A percentile compares a stretch with the other conserved stretches of the same genome.
phyloP scores from a whole-genome alignment of 2,329 filamentous ascomycete species.

The Ophiostoma montium region DNA sequence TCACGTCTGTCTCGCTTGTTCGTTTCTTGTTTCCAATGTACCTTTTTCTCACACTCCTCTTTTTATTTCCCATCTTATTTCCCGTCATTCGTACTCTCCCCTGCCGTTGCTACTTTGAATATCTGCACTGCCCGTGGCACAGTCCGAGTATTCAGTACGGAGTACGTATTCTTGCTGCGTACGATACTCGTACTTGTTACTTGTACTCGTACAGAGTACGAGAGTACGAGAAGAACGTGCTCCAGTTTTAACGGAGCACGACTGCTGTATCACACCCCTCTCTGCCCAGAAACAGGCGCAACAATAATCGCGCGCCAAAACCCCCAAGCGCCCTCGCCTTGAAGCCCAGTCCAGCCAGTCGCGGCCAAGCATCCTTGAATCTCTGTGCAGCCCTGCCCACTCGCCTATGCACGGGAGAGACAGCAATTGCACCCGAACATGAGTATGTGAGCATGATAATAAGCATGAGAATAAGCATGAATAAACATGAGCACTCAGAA shows the following conservation, averaged over 20 bases:
- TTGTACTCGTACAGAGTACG: neutral
- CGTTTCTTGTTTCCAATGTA: neutral
- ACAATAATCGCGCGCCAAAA: conserved; percentile 3
- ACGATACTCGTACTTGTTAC: too few relatives aligned
- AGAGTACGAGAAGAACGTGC: too few relatives aligned
- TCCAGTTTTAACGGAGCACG: neutral
- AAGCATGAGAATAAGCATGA: neutral
- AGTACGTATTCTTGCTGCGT: neutral
- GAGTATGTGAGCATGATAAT: too few relatives aligned
- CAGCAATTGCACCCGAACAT: too few relatives aligned
- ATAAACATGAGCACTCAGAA: neutral
- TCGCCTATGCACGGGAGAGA: neutral
- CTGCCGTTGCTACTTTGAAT: too few relatives aligned
- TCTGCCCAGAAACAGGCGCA: neutral
- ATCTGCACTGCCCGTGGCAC: too few relatives aligned
- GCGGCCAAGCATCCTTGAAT: too few relatives aligned
- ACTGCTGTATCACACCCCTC: neutral
- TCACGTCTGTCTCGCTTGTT: neutral
- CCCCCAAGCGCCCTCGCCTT: conserved; percentile 1
- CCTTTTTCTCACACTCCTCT: neutral
- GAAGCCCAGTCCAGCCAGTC: neutral
- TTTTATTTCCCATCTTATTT: neutral
- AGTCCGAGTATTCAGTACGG: neutral
- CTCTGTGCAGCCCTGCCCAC: too few relatives aligned
- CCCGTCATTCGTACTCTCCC: too few relatives aligned